Evolutionary conservation across 768 basidiomycete species (phyloP), one percentile per base, ranked within the genome.

Genomic region (Pleurotus djamor): DNA sequence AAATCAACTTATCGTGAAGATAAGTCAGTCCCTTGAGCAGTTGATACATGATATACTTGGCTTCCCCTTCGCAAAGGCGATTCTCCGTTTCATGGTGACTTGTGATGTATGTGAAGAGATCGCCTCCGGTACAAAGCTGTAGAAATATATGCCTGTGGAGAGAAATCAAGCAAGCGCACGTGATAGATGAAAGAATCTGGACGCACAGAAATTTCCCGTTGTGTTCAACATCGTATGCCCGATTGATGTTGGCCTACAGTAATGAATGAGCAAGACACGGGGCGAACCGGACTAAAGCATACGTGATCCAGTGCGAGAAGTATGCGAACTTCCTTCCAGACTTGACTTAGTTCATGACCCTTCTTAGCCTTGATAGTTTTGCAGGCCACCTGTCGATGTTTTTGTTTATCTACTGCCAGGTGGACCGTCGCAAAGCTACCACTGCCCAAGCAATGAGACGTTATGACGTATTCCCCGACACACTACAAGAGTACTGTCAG

Each of bases 381-480:
- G 70, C 91, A 93, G 17, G 92, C 92, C 32, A 91, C 89, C 72
- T 94, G 92, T 47, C 84, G 80, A 63, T 84, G 80, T 48, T 77
- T 82, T 7, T 72, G 68, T 8, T 78, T 82, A 66, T 91, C 89
- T 59, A 91, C 76, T 14, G 91, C 90, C 21, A 94, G 80, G 65
- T 92, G 87, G 0, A 94, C 92, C 1, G 86, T 88, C 0, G 91
- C 92, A 70, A 92, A 94, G 44, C 88, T 88, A 4, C 92, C 92
- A 21, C 83, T 86, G 44, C 92, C 92, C 10, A 94, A 80, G 64
- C 86, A 89, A 60, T 92, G 89, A 3, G 87, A 85, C 16, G 88
- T 91, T n/a, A 93, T 84, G 13, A 83, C 72, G 64, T 90, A 92
- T 48, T 76, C 74, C 12, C 88, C 89, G 38, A 92, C 76, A 54